Evolutionary conservation across 2,329 filamentous ascomycete genomes (phyloP).

Genomic region (Pseudogymnoascus sp.): DNA sequence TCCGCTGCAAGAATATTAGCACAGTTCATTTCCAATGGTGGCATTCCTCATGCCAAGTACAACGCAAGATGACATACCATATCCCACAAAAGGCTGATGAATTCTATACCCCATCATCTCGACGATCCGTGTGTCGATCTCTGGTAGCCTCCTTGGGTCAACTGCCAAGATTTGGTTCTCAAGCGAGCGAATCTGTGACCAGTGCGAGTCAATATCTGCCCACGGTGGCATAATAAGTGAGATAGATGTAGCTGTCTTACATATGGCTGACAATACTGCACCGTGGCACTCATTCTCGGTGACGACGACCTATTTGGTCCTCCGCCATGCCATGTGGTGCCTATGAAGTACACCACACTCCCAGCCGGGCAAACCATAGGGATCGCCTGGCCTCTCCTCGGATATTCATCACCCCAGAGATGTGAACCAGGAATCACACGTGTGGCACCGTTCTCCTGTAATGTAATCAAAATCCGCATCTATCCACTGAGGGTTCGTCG

Average conservation of each 20-base stretch:
- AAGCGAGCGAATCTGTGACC: slow-evolving; percentile 24
- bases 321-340: slow-evolving; percentile 26
- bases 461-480: not conserved
- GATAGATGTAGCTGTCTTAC: not conserved
- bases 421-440: slow-evolving; percentile 27
- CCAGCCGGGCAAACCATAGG: slow-evolving; percentile 27
- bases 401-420: slow-evolving; percentile 25
- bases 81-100: slow-evolving; percentile 28
- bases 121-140: slow-evolving; percentile 27
- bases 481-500: not conserved
- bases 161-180: slow-evolving; percentile 30
- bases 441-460: slow-evolving; percentile 23
- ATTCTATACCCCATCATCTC: slow-evolving; percentile 31
- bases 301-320: slow-evolving; percentile 22
- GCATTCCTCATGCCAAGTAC: not conserved
- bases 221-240: not conserved
- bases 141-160: slow-evolving; percentile 26
- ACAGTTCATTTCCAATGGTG: not conserved
- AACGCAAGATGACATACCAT: slow-evolving; percentile 18
- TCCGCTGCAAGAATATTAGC: slow-evolving; percentile 19
- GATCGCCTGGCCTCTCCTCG: slow-evolving; percentile 22
- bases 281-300: slow-evolving; percentile 22
- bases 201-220: not conserved
- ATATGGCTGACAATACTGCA: slow-evolving; percentile 27
- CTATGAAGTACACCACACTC: slow-evolving; percentile 26